A percentile compares a stretch with the other conserved stretches of the same genome.
Evolutionary conservation across 768 basidiomycete species (phyloP).

Genomic region (Amanita fuliginea): DNA sequence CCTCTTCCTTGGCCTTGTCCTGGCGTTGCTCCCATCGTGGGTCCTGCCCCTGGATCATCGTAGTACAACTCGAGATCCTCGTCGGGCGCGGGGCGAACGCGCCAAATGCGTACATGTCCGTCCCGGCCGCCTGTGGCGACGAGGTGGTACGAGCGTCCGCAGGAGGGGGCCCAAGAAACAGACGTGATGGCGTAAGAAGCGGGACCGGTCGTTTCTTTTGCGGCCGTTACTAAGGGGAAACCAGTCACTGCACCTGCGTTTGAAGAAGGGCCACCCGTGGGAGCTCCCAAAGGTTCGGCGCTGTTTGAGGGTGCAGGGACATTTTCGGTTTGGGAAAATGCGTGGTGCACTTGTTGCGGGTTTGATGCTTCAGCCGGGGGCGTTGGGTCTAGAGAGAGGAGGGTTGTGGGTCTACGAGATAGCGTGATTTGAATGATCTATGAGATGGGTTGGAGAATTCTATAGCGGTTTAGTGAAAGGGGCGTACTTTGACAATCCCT

Average conservation of each 20-base stretch:
- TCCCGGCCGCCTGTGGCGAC: slow-evolving; percentile 86
- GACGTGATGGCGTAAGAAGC: slow-evolving; percentile 61
- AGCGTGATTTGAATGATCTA: slow-evolving; percentile 70
- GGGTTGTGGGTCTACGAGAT: slow-evolving; percentile 52
- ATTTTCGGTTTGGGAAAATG: slow-evolving; percentile 9
- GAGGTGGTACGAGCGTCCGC: slow-evolving; percentile 89
- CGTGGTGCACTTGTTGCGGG: slow-evolving; percentile 6
- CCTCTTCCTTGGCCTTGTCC: slow-evolving; percentile 2
- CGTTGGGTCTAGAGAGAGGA: slow-evolving; percentile 50
- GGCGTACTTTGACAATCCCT: slow-evolving; percentile 62
- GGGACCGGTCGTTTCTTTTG: slow-evolving; percentile 15
- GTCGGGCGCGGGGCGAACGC: slow-evolving; percentile 39
- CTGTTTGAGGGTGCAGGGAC: slow-evolving; percentile 3
- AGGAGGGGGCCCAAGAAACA: slow-evolving; percentile 89
- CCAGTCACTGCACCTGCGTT: slow-evolving; percentile 11
- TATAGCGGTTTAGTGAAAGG: slow-evolving; percentile 2
- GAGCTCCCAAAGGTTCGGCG: neutral
- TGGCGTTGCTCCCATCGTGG: neutral
- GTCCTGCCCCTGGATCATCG: slow-evolving; percentile 23
- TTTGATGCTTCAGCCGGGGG: slow-evolving; percentile 14
- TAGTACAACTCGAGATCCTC: slow-evolving; percentile 2
- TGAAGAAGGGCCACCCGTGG: neutral
- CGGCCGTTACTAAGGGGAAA: slow-evolving; percentile 15
- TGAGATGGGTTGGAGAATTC: neutral
- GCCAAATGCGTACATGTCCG: slow-evolving; percentile 87